Evolutionary conservation across 176 grass and related monocot genomes (phyloP).

Genomic region (Musa acuminata): DNA sequence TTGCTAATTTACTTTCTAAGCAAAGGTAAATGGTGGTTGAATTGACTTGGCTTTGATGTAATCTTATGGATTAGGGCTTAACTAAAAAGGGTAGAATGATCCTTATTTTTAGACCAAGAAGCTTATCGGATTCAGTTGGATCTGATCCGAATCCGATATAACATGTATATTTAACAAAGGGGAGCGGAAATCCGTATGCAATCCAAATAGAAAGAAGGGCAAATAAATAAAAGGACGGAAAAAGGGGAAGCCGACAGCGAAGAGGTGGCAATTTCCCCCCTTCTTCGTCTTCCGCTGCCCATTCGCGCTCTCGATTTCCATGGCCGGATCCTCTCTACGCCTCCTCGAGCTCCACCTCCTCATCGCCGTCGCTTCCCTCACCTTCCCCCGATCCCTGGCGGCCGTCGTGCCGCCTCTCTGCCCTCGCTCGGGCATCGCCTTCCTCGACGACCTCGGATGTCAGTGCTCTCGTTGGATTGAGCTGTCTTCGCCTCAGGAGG

Average conservation of each 20-base stretch:
- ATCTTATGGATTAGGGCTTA: no score
- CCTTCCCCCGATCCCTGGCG: background rate
- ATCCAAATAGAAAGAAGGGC: background rate
- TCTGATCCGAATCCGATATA: no score
- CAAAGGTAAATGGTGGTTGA: no score
- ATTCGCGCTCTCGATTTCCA: background rate
- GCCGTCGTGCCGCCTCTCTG: conserved; percentile 22
- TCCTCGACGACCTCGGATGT: conserved; percentile 38
- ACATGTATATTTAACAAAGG: no score
- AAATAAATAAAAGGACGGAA: background rate
- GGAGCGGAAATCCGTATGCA: no score
- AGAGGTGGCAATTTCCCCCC: background rate
- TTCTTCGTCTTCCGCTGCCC: background rate
- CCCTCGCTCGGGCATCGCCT: conserved; percentile 21
- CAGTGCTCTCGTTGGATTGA: conserved; percentile 45
- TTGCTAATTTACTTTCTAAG: no score
- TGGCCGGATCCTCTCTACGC: conserved; percentile 8
- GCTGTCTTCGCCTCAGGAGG: conserved; percentile 41
- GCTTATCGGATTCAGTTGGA: no score
- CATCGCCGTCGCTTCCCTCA: background rate
- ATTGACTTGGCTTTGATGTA: no score
- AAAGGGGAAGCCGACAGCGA: background rate
- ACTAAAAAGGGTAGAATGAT: no score
- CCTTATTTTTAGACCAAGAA: no score
- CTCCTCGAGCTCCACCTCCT: conserved; percentile 20